These are phyloP conservation scores for Neonectria magnoliae DNA, from an alignment of 2,329 filamentous ascomycete genomes.

Conservation along the genomic window DNA sequence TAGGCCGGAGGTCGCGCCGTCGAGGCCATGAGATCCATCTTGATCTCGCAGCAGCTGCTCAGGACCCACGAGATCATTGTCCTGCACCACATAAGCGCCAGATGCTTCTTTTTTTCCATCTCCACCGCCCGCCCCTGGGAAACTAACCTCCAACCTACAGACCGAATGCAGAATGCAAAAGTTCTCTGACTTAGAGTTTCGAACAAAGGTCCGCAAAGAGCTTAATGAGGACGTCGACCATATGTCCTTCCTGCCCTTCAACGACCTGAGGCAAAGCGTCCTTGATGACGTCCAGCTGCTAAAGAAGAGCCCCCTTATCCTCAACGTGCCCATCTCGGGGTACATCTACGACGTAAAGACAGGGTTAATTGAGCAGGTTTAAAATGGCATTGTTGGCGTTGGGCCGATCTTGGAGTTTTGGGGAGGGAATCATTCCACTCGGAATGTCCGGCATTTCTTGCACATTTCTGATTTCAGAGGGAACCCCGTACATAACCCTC, in stretches of 20 bases:
- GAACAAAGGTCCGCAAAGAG: conserved; percentile 66
- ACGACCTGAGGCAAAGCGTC: conserved; percentile 71
- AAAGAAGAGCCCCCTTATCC: conserved; percentile 66
- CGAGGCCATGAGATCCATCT: conserved; percentile 77
- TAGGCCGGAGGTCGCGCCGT: conserved; percentile 67
- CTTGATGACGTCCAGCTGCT: conserved; percentile 73
- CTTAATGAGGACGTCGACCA: conserved; percentile 61
- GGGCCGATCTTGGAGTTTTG: neutral
- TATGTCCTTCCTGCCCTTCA: conserved; percentile 74
- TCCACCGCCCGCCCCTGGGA: too few species aligned
- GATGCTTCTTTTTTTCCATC: too few species aligned
- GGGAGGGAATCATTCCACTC: too few species aligned
- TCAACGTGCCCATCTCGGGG: conserved; percentile 72
- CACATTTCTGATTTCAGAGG: too few species aligned
- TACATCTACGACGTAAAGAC: conserved; percentile 85
- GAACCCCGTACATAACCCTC: too few species aligned
- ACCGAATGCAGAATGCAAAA: conserved; percentile 69
- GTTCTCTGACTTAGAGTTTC: conserved; percentile 69
- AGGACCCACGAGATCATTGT: conserved; percentile 81
- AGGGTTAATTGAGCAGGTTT: conserved; percentile 59
- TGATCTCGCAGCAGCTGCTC: conserved; percentile 83
- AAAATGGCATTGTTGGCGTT: neutral
- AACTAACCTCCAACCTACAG: conserved; percentile 31
- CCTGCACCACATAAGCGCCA: conserved; percentile 67
- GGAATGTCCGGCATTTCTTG: too few species aligned